Base-by-base conservation (phyloP, 2,329 filamentous ascomycete genomes). In the Rhinocladiella similis region DNA sequence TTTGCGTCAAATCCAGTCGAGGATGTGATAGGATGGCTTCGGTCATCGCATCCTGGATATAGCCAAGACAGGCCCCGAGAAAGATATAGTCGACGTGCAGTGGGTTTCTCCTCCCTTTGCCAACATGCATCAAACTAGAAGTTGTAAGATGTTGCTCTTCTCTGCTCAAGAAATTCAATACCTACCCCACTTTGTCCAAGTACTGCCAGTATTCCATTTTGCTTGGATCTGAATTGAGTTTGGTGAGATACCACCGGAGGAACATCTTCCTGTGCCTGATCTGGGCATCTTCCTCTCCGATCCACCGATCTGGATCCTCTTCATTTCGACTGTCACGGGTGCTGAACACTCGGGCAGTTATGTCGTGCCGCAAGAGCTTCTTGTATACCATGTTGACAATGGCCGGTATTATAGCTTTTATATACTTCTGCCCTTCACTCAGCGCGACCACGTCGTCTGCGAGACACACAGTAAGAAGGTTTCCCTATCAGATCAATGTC, bases 381-480 rank as follows among this genome's bases (percentile, higher is more conserved):
- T 86, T 85, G 77, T 93, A 94, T 33, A 93, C 88, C 58, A 91
- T 89, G 72, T 92, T 91, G 67, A 93, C 89, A 19, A 94, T 82
- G 45, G 89, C 86, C 1, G 90, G 90, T 61, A 93, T 91, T 29
- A 93, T 81, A n/a, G 86, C 84, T 67, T 88, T 88, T 75, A 91
- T 87, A 73, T 91, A 91, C 70, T 90, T 90, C 57, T 83, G 78
- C 60, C 88, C 88, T 2, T 79, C 77, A 13, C 83, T 78, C 36
- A 92, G 80, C 38, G 88, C 87, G 63, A 88, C 86, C 54, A 90
- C 84, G 67, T 91, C 88, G 60, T 81, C 88, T 89, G 51, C 45
- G 47, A 46, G 39, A 10, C 10, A 12, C 29, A 10, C 10, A 9
- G 29, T 33, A 33, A 33, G 29, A 33, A 27, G 7, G 6, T 12